phyloP scores from a whole-genome alignment of 2,329 filamentous ascomycete species.

The Cladorrhinum sp. region DNA sequence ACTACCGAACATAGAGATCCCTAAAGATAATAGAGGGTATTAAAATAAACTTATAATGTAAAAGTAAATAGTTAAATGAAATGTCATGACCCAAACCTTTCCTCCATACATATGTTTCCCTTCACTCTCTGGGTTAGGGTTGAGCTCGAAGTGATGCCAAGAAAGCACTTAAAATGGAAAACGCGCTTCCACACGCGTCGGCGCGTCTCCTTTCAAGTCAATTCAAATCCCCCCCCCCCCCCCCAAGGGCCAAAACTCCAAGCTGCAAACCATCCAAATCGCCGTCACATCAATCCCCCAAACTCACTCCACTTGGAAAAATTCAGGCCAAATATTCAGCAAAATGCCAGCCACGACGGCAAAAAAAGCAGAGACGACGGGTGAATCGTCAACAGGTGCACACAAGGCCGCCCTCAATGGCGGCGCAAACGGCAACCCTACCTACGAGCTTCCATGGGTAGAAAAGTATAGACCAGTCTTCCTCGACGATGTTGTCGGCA shows the following conservation, averaged over 20 bases:
- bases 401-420: constrained; percentile 51
- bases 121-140: constrained; percentile 24
- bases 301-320: not conserved
- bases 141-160: not conserved
- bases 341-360: constrained; percentile 49
- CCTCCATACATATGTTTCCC: not conserved
- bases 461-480: constrained; percentile 96
- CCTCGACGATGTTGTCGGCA: constrained; percentile 94
- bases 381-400: constrained; percentile 60
- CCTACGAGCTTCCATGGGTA: constrained; percentile 85
- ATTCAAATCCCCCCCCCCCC: not conserved
- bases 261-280: not conserved
- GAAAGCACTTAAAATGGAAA: constrained; percentile 22
- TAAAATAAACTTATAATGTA: not conserved
- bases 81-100: not conserved
- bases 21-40: not conserved
- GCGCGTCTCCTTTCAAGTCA: constrained; percentile 13
- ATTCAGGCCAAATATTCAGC: not conserved
- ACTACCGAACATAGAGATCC: constrained; percentile 59
- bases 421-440: constrained; percentile 46
- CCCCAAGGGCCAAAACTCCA: not conserved
- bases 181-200: constrained; percentile 16
- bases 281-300: not conserved
- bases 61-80: not conserved
- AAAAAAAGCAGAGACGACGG: constrained; percentile 50